Evolutionary conservation across 1,139 yeast genomes (phyloP).

Genomic region (Taiozyma sp.): DNA sequence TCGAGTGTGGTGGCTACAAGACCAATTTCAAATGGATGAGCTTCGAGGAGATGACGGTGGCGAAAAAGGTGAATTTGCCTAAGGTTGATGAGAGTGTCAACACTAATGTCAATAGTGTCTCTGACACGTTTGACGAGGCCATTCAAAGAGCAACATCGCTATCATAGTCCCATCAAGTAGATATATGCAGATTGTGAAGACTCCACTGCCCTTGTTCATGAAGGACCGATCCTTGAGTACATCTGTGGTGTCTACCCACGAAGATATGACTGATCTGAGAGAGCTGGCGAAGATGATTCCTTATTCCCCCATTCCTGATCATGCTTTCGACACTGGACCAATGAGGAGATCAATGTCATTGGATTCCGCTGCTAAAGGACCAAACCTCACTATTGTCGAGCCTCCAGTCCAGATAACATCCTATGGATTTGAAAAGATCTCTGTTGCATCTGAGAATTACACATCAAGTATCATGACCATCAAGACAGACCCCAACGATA

Average conservation of each 20-base stretch:
- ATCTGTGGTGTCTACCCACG: too few species aligned
- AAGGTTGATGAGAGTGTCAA: neutral
- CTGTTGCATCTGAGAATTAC: slow-evolving; percentile 37
- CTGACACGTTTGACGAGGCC: slow-evolving; percentile 1
- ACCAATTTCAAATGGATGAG: slow-evolving; percentile 60
- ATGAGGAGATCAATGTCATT: slow-evolving; percentile 6
- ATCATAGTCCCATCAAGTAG: neutral
- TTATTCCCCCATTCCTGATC: neutral
- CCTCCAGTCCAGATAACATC: neutral
- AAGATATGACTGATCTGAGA: neutral
- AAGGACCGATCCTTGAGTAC: neutral
- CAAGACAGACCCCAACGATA: slow-evolving; percentile 56
- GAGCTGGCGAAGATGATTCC: neutral
- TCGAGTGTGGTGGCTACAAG: slow-evolving; percentile 58
- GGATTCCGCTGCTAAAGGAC: neutral
- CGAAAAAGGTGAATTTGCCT: neutral
- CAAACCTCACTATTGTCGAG: neutral
- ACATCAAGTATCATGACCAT: slow-evolving; percentile 61
- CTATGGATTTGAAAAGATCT: slow-evolving; percentile 23
- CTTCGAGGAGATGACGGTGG: slow-evolving; percentile 28
- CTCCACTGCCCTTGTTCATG: neutral
- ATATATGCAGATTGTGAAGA: neutral
- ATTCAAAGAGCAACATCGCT: neutral
- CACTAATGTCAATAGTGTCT: neutral
- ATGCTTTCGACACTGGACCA: neutral